Evolutionary conservation across 2,329 filamentous ascomycete species (phyloP), one percentile per base, ranked within the genome.

Genomic region (Albifimbria verrucaria): DNA sequence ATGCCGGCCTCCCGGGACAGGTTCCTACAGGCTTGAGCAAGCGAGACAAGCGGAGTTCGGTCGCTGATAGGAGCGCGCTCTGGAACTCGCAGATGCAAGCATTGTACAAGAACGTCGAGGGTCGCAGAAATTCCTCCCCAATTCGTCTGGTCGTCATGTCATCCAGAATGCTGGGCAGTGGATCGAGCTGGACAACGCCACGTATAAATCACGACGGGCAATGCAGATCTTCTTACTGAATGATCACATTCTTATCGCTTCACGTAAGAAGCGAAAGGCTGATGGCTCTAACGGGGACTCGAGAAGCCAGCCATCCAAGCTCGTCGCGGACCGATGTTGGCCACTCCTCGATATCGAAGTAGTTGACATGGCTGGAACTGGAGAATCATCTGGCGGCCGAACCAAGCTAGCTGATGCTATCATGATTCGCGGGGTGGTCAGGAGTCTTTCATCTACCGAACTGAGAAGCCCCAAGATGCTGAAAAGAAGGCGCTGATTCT

Each of bases 101-200:
- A 22, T 76, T 99, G 45, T 99, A 94, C 85, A 97, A 97, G 74
- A 90, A 89, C 43, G 90, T 99, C n/a, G 94, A 97, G 93, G 93
- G 1, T 96, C 92, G 10, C 94, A 99, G 65, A 97, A 97, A 69
- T 99, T 96, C 65, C 77, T 99, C 11, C 94, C 94, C 15, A 94
- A 92, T 51, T 82, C 92, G 20, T 85, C 89, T 20, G 93, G 92
- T n/a, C 87, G 94, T 39, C 95, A 97, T 68, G 92, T 99, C 45
- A 85, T 97, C 2, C 87, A 96, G 68, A 93, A 97, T 69, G 96
- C 92, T 4, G 89, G 90, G 1, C 83, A 88, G 47, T 99, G 94
- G 94, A 89, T 97, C 54, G 93, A 99, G 73, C 78, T 99, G 56
- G 95, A 99, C 72, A 95, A 94, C 58, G 94, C 94, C 11, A 99